These are phyloP conservation scores for Trichomonas vaginalis DNA, from an alignment of 208 protist species.

Conservation along the genomic window DNA sequence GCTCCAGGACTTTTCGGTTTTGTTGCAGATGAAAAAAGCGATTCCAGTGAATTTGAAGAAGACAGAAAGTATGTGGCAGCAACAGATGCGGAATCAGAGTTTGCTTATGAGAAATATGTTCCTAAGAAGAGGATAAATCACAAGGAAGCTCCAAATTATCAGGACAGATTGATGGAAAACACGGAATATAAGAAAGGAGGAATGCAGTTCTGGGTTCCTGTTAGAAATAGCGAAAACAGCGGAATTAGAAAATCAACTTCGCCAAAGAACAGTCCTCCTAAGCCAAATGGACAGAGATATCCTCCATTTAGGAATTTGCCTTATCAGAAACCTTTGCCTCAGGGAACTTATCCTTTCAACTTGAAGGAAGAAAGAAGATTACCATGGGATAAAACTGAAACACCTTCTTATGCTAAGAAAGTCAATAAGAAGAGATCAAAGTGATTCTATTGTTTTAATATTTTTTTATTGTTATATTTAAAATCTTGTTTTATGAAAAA, in stretches of 20 bases:
- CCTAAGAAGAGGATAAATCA: background rate
- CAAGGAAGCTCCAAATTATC: background rate
- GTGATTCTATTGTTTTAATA: background rate
- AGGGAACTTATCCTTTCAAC: background rate
- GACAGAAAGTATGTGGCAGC: background rate
- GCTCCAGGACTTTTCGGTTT: background rate
- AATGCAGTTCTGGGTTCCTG: background rate
- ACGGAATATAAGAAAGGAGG: background rate
- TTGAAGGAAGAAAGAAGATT: background rate
- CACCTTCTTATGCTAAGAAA: background rate
- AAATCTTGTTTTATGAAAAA: no score
- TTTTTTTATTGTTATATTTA: no score
- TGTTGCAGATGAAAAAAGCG: background rate
- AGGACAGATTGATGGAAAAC: background rate
- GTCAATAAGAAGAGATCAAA: background rate
- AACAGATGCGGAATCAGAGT: background rate
- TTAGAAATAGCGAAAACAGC: background rate
- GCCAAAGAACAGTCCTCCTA: background rate
- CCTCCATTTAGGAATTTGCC: background rate
- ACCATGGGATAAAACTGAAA: background rate
- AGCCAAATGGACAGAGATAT: background rate
- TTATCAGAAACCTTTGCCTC: background rate
- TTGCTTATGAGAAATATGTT: background rate
- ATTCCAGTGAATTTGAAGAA: background rate
- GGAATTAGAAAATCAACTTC: background rate